Base-by-base conservation (phyloP, 140 eudicot species). In the Erigeron philadelphicus region DNA sequence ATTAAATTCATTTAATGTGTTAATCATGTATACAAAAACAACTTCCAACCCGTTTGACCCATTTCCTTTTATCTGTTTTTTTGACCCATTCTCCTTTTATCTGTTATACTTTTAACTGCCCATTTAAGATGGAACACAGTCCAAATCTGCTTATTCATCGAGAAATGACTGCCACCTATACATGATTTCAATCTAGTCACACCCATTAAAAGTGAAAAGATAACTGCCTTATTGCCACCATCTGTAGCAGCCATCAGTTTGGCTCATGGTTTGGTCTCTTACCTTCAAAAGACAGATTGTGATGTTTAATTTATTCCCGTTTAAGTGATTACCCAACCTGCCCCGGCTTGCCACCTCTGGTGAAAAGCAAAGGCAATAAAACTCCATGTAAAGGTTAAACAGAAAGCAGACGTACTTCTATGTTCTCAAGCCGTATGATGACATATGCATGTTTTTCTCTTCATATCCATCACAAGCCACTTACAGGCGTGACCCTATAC, bases 351-450 rank as follows among this genome's bases (percentile, higher is more conserved):
- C 31, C 40, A 9, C n/a, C 62, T 10, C 12, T 21, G 11, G 21
- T 40, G 38, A 42, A 10, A 44, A 42, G 21, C 54, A 69, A 40
- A 2, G 35, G 3, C 19, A 19, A 9, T 12, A 38, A 42, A 11
- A 25, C 3, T 2, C 4, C 54, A 57, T 42, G 56, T 18, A 35
- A 61, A 35, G 23, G 49, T 61, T n/a, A 61, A 64, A 50, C 31
- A 56, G 15, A 40, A 63, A 75, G 55, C 35, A 47, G 49, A 58
- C 57, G 9, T 49, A 92, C 98, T 88, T 93, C 96, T 6, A 96
- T 93, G n/a, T n/a, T 73, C 98, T 93, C 98, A 96, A 93, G 82
- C 86, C 96, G 77, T 93, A 93, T 70, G 98, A 60, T 72, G 96
- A 96, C 96, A 93, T 93, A 67, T 89, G 86, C 98, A 89, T 93